These are phyloP conservation scores for Massarina eburnea DNA, from an alignment of 2,329 filamentous ascomycete genomes.

Conservation along the genomic window DNA sequence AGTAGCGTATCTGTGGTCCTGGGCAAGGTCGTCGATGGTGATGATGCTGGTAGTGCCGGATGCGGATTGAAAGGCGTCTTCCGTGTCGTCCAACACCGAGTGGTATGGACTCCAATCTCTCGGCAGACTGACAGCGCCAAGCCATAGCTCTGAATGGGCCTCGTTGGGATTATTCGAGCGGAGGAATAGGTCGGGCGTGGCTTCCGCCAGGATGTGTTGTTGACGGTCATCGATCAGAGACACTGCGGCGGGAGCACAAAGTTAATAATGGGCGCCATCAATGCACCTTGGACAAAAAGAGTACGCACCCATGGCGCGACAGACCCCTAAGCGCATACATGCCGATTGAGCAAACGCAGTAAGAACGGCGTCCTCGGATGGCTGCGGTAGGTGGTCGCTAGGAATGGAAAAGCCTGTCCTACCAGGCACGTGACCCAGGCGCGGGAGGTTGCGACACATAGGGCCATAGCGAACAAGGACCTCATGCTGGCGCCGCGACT, in stretches of 20 bases:
- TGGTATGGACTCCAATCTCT: slow-evolving; percentile 29
- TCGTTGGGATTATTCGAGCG: slow-evolving; percentile 11
- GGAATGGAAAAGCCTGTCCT: slow-evolving; percentile 12
- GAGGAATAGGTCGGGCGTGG: slow-evolving; percentile 33
- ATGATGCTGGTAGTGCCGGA: slow-evolving; percentile 4
- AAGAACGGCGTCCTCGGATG: slow-evolving; percentile 32
- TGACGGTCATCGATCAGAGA: slow-evolving; percentile 38
- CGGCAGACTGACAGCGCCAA: slow-evolving; percentile 35
- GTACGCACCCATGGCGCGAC: slow-evolving; percentile 1
- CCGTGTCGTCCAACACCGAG: slow-evolving; percentile 12
- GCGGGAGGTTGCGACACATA: slow-evolving; percentile 25
- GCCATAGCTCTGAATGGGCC: slow-evolving; percentile 21
- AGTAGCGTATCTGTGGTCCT: slow-evolving; percentile 6
- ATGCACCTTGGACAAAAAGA: background rate
- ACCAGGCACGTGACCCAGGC: slow-evolving; percentile 13
- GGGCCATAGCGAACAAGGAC: slow-evolving; percentile 28
- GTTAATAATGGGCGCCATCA: background rate
- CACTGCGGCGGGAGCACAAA: slow-evolving; percentile 8
- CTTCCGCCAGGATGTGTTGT: slow-evolving; percentile 44
- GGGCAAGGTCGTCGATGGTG: slow-evolving; percentile 19
- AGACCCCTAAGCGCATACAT: slow-evolving; percentile 33
- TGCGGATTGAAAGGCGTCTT: slow-evolving; percentile 2
- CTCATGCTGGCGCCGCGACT: slow-evolving; percentile 29
- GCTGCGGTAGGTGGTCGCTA: slow-evolving; percentile 16
- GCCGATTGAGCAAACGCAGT: slow-evolving; percentile 41